A percentile compares a stretch with the other conserved stretches of the same genome.
These are phyloP conservation scores for Starmera dryadoides DNA, from an alignment of 805 yeast genomes.

Conservation along the genomic window DNA sequence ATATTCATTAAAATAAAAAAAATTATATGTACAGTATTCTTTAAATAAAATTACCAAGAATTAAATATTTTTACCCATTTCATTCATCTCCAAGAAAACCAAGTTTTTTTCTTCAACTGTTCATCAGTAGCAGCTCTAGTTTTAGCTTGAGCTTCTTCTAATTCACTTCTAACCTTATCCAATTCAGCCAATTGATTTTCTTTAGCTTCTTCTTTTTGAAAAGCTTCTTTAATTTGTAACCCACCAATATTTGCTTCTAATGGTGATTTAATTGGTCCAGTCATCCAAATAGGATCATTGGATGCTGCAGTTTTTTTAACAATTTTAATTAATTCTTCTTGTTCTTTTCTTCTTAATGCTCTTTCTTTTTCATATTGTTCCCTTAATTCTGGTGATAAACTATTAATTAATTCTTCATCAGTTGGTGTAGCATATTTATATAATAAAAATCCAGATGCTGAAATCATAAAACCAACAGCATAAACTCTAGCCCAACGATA, in stretches of 20 bases:
- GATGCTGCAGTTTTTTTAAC: conserved; percentile 58
- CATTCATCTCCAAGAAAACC: conserved; percentile 24
- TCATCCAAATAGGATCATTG: conserved; percentile 76
- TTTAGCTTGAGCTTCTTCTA: conserved; percentile 24
- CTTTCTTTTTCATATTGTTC: conserved; percentile 64
- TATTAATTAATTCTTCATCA: conserved; percentile 68
- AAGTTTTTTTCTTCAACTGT: conserved; percentile 21
- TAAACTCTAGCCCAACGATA: conserved; percentile 52
- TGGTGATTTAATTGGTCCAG: conserved; percentile 64
- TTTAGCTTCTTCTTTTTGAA: conserved; percentile 41
- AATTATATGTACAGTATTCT: too few species aligned
- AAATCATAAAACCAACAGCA: conserved; percentile 55
- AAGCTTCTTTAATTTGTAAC: conserved; percentile 35
- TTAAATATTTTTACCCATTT: background rate
- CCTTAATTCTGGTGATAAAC: conserved; percentile 77
- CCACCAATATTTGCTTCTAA: conserved; percentile 39
- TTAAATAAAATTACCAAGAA: too few species aligned
- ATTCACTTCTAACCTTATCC: conserved; percentile 30
- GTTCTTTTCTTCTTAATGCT: conserved; percentile 59
- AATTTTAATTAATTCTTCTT: conserved; percentile 59
- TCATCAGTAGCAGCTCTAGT: conserved; percentile 24
- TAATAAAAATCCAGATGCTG: conserved; percentile 65
- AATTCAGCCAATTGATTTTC: conserved; percentile 34
- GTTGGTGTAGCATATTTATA: conserved; percentile 77
- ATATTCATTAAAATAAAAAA: too few species aligned